phyloP scores from a whole-genome alignment of 352 stramenopile genomes.

The Globisporangium nodosum region DNA sequence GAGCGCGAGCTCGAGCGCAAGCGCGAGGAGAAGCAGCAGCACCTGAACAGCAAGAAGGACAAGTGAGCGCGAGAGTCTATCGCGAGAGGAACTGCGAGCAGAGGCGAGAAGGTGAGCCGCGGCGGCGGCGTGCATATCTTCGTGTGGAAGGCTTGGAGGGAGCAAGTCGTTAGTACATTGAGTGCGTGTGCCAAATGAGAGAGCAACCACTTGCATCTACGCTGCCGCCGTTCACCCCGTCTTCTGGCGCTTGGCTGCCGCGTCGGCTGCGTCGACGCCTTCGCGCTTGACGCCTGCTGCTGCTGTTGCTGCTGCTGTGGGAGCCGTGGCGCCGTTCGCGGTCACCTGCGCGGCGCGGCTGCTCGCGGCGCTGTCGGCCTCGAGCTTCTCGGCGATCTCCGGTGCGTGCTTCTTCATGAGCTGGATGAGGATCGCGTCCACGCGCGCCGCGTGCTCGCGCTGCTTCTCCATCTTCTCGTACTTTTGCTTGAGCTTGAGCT shows the following conservation, averaged over 20 bases:
- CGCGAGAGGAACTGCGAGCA: not conserved
- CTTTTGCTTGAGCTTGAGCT: conserved; percentile 85
- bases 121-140: not conserved
- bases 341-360: conserved; percentile 10
- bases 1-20: conserved; percentile 26
- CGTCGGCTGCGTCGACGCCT: conserved; percentile 7
- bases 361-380: conserved; percentile 29
- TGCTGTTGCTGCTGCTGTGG: not conserved
- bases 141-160: not conserved
- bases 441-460: conserved; percentile 73
- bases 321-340: conserved; percentile 1
- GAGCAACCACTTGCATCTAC: not conserved
- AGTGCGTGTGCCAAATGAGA: not conserved
- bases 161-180: not conserved
- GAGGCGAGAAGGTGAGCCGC: not conserved
- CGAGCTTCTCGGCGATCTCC: conserved; percentile 75
- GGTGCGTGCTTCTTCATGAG: conserved; percentile 86
- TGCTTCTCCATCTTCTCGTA: conserved; percentile 86
- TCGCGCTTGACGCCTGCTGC: conserved; percentile 22
- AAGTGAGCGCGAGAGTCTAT: not conserved
- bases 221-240: conserved; percentile 20
- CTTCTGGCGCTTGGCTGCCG: conserved; percentile 56
- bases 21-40: conserved; percentile 26
- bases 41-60: not conserved
- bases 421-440: conserved; percentile 79